Percentiles rank a stretch among this genome's conserved stretches.
phyloP scores from a whole-genome alignment of 768 basidiomycete genomes.

The Hemileccinum impolitum region DNA sequence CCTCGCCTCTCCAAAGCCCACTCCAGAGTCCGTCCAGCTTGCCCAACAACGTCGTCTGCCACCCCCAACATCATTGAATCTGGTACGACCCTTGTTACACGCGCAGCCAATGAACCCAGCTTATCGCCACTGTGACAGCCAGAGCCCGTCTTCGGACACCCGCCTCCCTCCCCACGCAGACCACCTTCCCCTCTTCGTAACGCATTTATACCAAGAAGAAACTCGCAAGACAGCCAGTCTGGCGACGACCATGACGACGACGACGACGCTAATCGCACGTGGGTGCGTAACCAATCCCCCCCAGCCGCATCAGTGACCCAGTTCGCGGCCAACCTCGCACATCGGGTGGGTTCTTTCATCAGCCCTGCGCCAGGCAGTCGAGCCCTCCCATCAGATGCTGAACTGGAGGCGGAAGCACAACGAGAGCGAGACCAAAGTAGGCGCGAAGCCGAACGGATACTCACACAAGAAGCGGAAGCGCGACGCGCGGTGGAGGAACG shows the following conservation, averaged over 20 bases:
- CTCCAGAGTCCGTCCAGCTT: slow-evolving; percentile 11
- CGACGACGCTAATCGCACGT: slow-evolving; percentile 28
- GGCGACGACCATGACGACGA: slow-evolving; percentile 41
- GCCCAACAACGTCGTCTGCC: slow-evolving; percentile 38
- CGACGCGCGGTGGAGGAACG: slow-evolving; percentile 68
- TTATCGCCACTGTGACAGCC: slow-evolving; percentile 33
- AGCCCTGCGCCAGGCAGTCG: slow-evolving; percentile 45
- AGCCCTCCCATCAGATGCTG: slow-evolving; percentile 63
- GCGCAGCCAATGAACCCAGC: slow-evolving; percentile 1
- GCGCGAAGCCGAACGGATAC: slow-evolving; percentile 74
- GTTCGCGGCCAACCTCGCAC: slow-evolving; percentile 71
- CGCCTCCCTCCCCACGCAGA: slow-evolving; percentile 35
- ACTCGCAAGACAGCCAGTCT: slow-evolving; percentile 50
- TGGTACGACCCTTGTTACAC: slow-evolving; percentile 27
- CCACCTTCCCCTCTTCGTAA: slow-evolving; percentile 75
- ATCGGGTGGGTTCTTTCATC: slow-evolving; percentile 68
- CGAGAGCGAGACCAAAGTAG: slow-evolving; percentile 73
- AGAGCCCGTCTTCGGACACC: slow-evolving; percentile 42
- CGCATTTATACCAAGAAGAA: slow-evolving; percentile 44
- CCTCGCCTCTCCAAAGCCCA: slow-evolving; percentile 28
- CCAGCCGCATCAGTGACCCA: slow-evolving; percentile 70
- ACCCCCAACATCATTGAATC: slow-evolving; percentile 39
- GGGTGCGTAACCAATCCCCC: slow-evolving; percentile 44
- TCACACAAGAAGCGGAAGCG: slow-evolving; percentile 68
- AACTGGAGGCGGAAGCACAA: slow-evolving; percentile 78